These are phyloP conservation scores for Solanum pinnatisectum DNA, from an alignment of 257 asterid genomes.

Conservation along the genomic window DNA sequence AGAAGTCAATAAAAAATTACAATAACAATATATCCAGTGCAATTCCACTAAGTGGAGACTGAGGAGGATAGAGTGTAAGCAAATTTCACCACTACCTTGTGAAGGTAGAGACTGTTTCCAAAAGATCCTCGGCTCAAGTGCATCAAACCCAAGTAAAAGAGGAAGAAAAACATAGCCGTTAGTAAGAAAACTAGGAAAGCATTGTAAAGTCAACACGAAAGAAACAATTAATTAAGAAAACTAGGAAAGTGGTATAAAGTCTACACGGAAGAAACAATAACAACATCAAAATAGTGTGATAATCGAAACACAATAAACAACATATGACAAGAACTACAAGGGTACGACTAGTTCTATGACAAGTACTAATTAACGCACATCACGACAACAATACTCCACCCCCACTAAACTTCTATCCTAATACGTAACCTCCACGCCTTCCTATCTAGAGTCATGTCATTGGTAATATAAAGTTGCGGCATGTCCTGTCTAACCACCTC, in stretches of 20 bases:
- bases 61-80: rapidly evolving
- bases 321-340: not conserved
- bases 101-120: too few relatives aligned
- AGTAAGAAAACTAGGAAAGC: too few relatives aligned
- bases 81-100: rapidly evolving
- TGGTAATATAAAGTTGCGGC: not conserved
- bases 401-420: not conserved
- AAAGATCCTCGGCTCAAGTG: not conserved
- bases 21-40: not conserved
- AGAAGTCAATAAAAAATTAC: not conserved
- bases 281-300: not conserved
- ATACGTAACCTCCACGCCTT: not conserved
- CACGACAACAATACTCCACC: not conserved
- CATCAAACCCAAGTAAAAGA: not conserved
- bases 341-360: not conserved
- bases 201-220: rapidly evolving
- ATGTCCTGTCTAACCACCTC: not conserved
- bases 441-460: not conserved
- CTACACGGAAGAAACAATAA: not conserved
- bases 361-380: too few relatives aligned
- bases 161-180: not conserved
- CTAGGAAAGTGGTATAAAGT: too few relatives aligned
- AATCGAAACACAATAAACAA: not conserved
- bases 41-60: not conserved
- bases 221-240: not conserved